Base-by-base conservation (phyloP, 768 basidiomycete species). In the Austroboletus eburneus region DNA sequence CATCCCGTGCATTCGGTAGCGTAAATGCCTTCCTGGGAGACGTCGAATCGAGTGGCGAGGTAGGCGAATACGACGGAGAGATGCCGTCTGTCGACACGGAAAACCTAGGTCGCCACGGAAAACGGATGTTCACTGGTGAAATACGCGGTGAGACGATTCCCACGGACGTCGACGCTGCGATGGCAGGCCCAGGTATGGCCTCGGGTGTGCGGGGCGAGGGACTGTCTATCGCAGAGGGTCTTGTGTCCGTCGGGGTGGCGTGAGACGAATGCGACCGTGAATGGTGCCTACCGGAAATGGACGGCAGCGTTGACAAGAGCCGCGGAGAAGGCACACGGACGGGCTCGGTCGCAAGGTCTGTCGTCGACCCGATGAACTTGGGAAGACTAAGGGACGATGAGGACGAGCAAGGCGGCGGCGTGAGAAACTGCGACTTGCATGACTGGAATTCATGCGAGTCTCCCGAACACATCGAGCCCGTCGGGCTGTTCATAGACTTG, bases 361-460 rank as follows among this genome's bases (percentile, higher is more conserved):
- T n/a, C 10, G 14, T 45, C n/a, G 49, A 59, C 23, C 47, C 62
- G 9, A 42, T 39, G 3, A 49, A 33, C 29, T 33, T 54, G 8
- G 54, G 61, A 1, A 65, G 39, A 34, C 58, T 61, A 3, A 67
- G 52, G 3, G 56, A 63, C 3, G 63, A 67, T 0, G 63, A 57
- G 1, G 65, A 65, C 0, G 54, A 43, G 38, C 37, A 47, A 1
- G 44, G 33, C 5, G 64, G 63, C 1, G 65, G 63, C 1, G 45
- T 50, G 18, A 65, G 52, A 30, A 58, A 46, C 4, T 23, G 48
- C 34, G 36, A 49, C 20, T 45, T 57, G 37, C 3, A 30, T 2
- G 44, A 16, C 9, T 24, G 37, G 14, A 14, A 25, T 24, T 25
- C 43, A 6, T 35, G 17, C 34, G 49, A 56, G 10, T 55, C 54